These are phyloP conservation scores for Gracilaria domingensis DNA, from an alignment of 23 red algal genomes.

Conservation along the genomic window DNA sequence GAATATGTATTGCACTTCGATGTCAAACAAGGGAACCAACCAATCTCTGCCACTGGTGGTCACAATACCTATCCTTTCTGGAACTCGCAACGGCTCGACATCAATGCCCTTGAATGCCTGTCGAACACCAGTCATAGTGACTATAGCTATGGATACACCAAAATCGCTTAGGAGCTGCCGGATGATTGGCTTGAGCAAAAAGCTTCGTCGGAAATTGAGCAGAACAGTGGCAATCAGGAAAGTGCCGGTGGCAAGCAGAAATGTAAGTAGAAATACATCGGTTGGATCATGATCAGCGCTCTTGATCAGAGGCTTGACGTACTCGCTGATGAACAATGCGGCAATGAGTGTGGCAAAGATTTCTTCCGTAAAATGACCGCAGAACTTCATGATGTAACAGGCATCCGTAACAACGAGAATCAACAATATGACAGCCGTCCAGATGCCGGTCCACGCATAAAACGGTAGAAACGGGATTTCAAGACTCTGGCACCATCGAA, in stretches of 20 bases:
- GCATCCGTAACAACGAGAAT: slow-evolving; percentile 80
- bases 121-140: slow-evolving; percentile 79
- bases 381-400: slow-evolving; percentile 77
- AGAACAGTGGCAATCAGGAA: slow-evolving; percentile 80
- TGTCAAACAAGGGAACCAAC: slow-evolving; percentile 79
- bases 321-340: slow-evolving; percentile 87
- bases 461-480: slow-evolving; percentile 94
- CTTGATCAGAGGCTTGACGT: slow-evolving; percentile 83
- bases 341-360: slow-evolving; percentile 95
- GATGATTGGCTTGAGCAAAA: slow-evolving; percentile 83
- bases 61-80: slow-evolving; percentile 75
- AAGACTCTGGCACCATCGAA: slow-evolving; percentile 84
- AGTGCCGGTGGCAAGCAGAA: slow-evolving; percentile 86
- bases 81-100: slow-evolving; percentile 62
- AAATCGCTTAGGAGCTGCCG: slow-evolving; percentile 91
- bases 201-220: slow-evolving; percentile 83
- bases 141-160: slow-evolving; percentile 85
- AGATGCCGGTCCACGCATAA: slow-evolving; percentile 98
- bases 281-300: slow-evolving; percentile 65
- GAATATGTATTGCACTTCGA: slow-evolving; percentile 84
- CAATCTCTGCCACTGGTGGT: slow-evolving; percentile 87
- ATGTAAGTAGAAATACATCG: slow-evolving; percentile 80
- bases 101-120: slow-evolving; percentile 75
- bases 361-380: slow-evolving; percentile 97
- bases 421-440: slow-evolving; percentile 87